Percentiles rank a stretch among this genome's conserved stretches.
Evolutionary conservation across 2,329 filamentous ascomycete species (phyloP).

Genomic region (Hypoxylon sp.): DNA sequence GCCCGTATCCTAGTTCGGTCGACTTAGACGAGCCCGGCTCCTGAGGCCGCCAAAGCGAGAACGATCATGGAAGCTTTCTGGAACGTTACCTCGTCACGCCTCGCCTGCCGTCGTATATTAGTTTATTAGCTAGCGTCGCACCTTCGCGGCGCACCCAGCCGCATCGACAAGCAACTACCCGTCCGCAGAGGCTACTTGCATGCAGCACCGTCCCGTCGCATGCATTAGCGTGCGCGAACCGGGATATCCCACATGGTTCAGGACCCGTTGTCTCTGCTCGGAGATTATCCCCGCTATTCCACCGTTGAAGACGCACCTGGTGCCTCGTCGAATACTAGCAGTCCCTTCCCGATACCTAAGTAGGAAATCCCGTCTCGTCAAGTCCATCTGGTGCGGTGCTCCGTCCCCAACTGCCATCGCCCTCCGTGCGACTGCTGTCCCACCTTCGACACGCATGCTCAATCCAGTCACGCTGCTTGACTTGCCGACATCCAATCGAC

Average conservation of each 20-base stretch:
- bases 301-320: background rate
- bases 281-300: slow-evolving; percentile 13
- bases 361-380: slow-evolving; percentile 9
- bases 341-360: background rate
- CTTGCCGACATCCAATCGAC: slow-evolving; percentile 6
- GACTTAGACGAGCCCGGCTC: slow-evolving; percentile 5
- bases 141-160: slow-evolving; percentile 28
- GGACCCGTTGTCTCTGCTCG: background rate
- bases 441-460: slow-evolving; percentile 20
- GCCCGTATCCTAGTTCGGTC: slow-evolving; percentile 21
- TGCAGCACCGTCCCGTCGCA: slow-evolving; percentile 25
- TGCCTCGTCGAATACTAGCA: background rate
- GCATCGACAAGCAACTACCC: slow-evolving; percentile 29
- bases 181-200: slow-evolving; percentile 34
- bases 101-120: slow-evolving; percentile 24
- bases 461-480: slow-evolving; percentile 11
- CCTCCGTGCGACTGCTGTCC: slow-evolving; percentile 19
- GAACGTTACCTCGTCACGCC: slow-evolving; percentile 32
- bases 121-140: slow-evolving; percentile 13
- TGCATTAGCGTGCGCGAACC: slow-evolving; percentile 17
- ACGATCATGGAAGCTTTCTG: slow-evolving; percentile 35
- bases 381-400: slow-evolving; percentile 23
- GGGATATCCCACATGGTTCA: slow-evolving; percentile 31
- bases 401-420: slow-evolving; percentile 6
- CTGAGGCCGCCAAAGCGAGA: background rate